phyloP scores from a whole-genome alignment of 2,329 filamentous ascomycete genomes.

The Sarocladiaceae sp. region DNA sequence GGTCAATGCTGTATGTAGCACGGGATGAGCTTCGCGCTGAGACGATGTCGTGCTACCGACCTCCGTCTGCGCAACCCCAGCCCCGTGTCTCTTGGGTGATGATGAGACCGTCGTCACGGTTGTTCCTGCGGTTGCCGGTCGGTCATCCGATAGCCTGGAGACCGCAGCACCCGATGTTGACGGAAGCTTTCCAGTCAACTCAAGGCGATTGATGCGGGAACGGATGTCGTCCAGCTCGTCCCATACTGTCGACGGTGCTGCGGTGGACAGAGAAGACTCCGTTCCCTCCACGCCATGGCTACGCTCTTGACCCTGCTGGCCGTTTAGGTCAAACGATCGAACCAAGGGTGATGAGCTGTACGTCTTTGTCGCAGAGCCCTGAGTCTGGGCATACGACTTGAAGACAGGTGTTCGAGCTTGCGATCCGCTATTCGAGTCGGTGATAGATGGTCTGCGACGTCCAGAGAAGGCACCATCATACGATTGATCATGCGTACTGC shows the following conservation, averaged over 20 bases:
- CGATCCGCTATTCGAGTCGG: conserved; percentile 35
- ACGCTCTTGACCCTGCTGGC: conserved; percentile 20
- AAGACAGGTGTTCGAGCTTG: conserved; percentile 37
- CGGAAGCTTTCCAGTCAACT: conserved; percentile 82
- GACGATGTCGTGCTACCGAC: conserved; percentile 36
- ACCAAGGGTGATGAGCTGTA: conserved; percentile 58
- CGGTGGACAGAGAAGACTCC: conserved; percentile 82
- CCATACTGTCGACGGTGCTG: conserved; percentile 90
- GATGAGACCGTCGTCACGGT: conserved; percentile 85
- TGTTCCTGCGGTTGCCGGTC: conserved; percentile 85
- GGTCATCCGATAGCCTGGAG: conserved; percentile 66
- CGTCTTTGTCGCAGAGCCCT: conserved; percentile 12
- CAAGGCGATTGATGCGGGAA: conserved; percentile 82
- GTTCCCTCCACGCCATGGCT: conserved; percentile 56
- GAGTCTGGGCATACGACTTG: conserved; percentile 22
- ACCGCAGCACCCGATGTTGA: conserved; percentile 76
- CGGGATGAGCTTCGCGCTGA: conserved; percentile 59
- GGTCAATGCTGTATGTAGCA: conserved; percentile 71
- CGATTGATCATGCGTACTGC: neutral
- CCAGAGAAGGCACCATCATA: neutral
- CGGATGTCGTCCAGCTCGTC: conserved; percentile 95
- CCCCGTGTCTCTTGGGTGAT: conserved; percentile 65
- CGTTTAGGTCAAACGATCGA: conserved; percentile 28
- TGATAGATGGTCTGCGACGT: conserved; percentile 22
- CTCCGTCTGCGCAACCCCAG: conserved; percentile 16